Conservation (phyloP, 352 stramenopile species). For the Elongisporangium senticosum region DNA sequence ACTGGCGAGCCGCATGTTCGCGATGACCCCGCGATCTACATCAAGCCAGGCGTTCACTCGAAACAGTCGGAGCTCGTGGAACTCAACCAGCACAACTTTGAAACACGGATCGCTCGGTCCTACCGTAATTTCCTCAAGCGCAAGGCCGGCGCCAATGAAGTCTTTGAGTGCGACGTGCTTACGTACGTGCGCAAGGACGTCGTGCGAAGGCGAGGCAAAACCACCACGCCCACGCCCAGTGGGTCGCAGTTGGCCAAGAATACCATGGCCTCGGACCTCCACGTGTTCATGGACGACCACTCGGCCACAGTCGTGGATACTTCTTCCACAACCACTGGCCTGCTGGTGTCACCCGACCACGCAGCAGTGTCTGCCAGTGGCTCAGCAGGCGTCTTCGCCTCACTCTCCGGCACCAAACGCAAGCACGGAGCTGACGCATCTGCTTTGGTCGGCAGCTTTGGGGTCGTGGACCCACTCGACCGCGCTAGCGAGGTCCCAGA, state of each 20-base stretch:
- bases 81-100: constrained; percentile 60
- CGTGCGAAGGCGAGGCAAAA: constrained; percentile 1
- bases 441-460: neutral
- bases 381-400: neutral
- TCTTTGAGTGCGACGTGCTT: constrained; percentile 68
- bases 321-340: too few species aligned
- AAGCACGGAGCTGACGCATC: neutral
- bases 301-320: too few species aligned
- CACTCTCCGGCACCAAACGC: constrained; percentile 4
- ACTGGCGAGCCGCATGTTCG: constrained; percentile 42
- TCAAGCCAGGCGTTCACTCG: constrained; percentile 64
- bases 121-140: constrained; percentile 80
- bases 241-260: too few species aligned
- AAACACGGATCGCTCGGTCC: constrained; percentile 56
- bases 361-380: too few species aligned
- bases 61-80: constrained; percentile 79
- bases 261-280: too few species aligned
- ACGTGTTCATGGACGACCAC: too few species aligned
- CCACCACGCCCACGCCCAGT: too few species aligned
- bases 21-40: constrained; percentile 69
- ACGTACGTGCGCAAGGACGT: constrained; percentile 66
- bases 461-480: neutral
- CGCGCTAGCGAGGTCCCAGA: constrained; percentile 9
- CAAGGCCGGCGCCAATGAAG: constrained; percentile 26
- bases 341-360: too few species aligned